Base-by-base conservation (phyloP, 371 early-diverging fungal species). In the Rhizomucor pusillus region DNA sequence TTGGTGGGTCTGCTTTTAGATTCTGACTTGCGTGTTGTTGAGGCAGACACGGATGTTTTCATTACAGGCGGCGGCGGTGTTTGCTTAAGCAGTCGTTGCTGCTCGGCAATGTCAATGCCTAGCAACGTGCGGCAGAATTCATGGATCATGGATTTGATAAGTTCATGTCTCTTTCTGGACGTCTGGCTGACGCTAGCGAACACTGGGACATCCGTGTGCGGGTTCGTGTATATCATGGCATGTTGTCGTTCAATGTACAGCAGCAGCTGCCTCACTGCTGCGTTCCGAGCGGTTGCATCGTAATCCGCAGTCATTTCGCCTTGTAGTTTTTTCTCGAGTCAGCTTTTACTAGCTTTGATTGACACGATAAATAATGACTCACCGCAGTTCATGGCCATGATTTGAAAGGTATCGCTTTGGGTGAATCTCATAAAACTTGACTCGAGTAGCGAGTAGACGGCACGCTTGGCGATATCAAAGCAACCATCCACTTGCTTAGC, bases 371-470 rank as follows among this genome's bases (percentile, higher is more conserved):
- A 9, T 5, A 19, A 41, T n/a, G 5, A 50, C 62, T 50, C 65
- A 64, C 77, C 77, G 48, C 73, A 72, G 20, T 69, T 50, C 14
- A 50, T 47, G 1, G 63, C 60, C 78, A 77, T 74, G 2, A 55
- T 52, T 45, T 70, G 50, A 56, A 65, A 78, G 0, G 52, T 60
- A 5, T 64, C 62, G 24, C 70, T 65, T 14, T 49, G 56, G 20
- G 57, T 47, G 50, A 82, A 83, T n/a, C 74, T 55, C 58, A 72
- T 62, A 52, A 69, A 83, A 47, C 79, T 77, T 19, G 71, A 66
- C 41, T 83, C 84, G 23, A 83, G 60, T n/a, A 83, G 41, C 0
- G 57, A 50, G 47, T 77, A 77, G 0, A 83, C 76, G 0, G 84
- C 77, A 35, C 66, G 56, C 40, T 82, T 83, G 23, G 84, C 82